Evolutionary conservation across 2,329 filamentous ascomycete genomes (phyloP).

Genomic region (Aureobasidium sp.): DNA sequence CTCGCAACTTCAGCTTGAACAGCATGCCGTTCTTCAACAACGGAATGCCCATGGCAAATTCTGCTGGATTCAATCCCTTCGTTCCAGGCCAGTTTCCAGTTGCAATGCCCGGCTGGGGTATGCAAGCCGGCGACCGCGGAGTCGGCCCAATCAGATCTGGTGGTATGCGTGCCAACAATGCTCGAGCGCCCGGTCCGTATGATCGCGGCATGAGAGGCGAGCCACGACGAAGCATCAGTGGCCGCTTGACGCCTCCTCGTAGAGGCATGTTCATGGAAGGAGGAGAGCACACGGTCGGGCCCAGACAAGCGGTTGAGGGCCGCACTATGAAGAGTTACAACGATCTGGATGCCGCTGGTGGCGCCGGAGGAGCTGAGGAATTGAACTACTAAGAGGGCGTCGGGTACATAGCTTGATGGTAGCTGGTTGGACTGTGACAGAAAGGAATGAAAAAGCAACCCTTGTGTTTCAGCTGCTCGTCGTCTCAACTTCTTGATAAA

Average conservation of each 20-base stretch:
- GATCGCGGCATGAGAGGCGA: slow-evolving; percentile 51
- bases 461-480: neutral
- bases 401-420: neutral
- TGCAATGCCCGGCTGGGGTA: slow-evolving; percentile 21
- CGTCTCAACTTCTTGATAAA: neutral
- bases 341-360: slow-evolving; percentile 72
- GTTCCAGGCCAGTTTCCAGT: slow-evolving; percentile 16
- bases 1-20: slow-evolving; percentile 83
- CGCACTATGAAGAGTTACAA: slow-evolving; percentile 95
- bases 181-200: slow-evolving; percentile 23
- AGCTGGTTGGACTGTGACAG: neutral
- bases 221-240: slow-evolving; percentile 44
- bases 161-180: slow-evolving; percentile 33
- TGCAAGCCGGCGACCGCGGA: slow-evolving; percentile 31
- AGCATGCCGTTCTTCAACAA: slow-evolving; percentile 20
- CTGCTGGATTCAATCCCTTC: slow-evolving; percentile 19
- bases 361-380: slow-evolving; percentile 61
- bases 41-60: slow-evolving; percentile 10
- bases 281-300: slow-evolving; percentile 66
- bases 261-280: slow-evolving; percentile 65
- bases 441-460: neutral
- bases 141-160: slow-evolving; percentile 30
- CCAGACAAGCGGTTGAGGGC: slow-evolving; percentile 85
- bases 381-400: slow-evolving; percentile 66
- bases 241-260: slow-evolving; percentile 41